Base-by-base conservation (phyloP, 2,329 filamentous ascomycete species). In the Fusarium redolens region DNA sequence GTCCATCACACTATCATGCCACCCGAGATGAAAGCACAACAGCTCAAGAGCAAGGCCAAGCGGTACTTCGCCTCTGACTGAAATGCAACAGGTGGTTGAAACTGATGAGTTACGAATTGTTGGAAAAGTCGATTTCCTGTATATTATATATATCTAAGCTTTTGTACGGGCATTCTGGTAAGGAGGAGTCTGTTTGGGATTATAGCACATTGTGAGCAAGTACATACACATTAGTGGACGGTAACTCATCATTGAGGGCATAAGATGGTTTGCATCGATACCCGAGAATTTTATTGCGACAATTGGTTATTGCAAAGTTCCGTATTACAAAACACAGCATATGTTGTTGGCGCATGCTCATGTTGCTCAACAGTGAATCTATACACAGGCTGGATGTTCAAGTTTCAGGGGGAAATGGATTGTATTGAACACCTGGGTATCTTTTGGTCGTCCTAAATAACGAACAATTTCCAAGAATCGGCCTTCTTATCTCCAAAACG, bases 1-100 rank as follows among this genome's bases (percentile, higher is more conserved):
- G 95, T 98, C 6, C 96, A 98, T 82, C 95, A 98, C 80, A 96
- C 93, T 20, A 88, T 89, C 51, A 85, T 92, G 52, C 91, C 91
- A 14, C 87, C 89, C 8, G 92, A 93, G 75, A 86, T 92, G 76
- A 93, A 93, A 78, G 91, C 92, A 5, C 89, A 92, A 69, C 89
- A 92, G 75, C 84, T 90, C 4, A 86, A 88, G 75, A 92, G 85
- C 77, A 91, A 90, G 78, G 88, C 89, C 45, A 94, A 93, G 80
- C 86, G 91, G 64, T 94, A 94, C 77, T 94, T 94, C 79, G 88
- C 90, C 7, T 90, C 91, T 7, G 91, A 92, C 59, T 90, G 47
- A 67, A 47, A 30, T 13, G 28, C 20, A 17, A 28, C 31, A n/a
- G 15, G 38, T 57, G 50, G 17, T 33, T 43, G 40, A 38, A 51